Percentiles rank a stretch among this genome's conserved stretches.
phyloP scores from a whole-genome alignment of 495 filamentous ascomycete genomes.

The Penicillium malachiteum region DNA sequence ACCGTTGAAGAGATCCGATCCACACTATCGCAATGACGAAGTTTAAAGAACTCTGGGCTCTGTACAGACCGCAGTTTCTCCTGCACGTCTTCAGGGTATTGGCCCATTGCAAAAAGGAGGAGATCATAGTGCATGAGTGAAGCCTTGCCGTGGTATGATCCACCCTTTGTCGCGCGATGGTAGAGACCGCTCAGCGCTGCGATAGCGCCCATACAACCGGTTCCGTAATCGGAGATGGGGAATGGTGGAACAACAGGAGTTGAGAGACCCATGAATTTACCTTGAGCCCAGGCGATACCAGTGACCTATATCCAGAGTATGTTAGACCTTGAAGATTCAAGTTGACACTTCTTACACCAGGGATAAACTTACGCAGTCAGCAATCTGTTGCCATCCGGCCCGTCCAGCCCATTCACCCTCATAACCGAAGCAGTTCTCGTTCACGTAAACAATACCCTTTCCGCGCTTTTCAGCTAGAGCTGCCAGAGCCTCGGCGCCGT shows the following conservation, averaged over 20 bases:
- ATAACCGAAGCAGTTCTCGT: constrained; percentile 72
- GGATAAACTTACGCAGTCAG: constrained; percentile 43
- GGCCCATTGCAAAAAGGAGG: constrained; percentile 61
- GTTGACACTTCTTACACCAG: not conserved
- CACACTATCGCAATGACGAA: constrained; percentile 69
- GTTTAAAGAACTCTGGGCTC: constrained; percentile 58
- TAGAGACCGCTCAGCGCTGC: constrained; percentile 64
- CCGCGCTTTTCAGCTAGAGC: constrained; percentile 51
- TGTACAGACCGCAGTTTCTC: constrained; percentile 53
- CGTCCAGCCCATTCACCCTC: constrained; percentile 49
- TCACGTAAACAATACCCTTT: constrained; percentile 66
- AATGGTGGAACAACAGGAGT: constrained; percentile 77
- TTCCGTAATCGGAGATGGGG: constrained; percentile 80
- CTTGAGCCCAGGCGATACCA: constrained; percentile 73
- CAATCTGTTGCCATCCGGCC: constrained; percentile 58
- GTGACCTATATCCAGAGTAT: constrained; percentile 42
- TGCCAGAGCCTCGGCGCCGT: constrained; percentile 52
- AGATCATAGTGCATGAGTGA: constrained; percentile 69
- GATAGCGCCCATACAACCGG: constrained; percentile 64
- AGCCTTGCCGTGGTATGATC: constrained; percentile 63
- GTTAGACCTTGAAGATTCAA: constrained; percentile 6
- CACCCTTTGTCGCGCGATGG: constrained; percentile 58
- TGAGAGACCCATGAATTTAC: constrained; percentile 65
- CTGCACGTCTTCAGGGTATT: constrained; percentile 57
- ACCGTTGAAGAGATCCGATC: constrained; percentile 69